A percentile compares a stretch with the other conserved stretches of the same genome.
phyloP scores from a whole-genome alignment of 108 stramenopile genomes.

The Cylindrotheca closterium region DNA sequence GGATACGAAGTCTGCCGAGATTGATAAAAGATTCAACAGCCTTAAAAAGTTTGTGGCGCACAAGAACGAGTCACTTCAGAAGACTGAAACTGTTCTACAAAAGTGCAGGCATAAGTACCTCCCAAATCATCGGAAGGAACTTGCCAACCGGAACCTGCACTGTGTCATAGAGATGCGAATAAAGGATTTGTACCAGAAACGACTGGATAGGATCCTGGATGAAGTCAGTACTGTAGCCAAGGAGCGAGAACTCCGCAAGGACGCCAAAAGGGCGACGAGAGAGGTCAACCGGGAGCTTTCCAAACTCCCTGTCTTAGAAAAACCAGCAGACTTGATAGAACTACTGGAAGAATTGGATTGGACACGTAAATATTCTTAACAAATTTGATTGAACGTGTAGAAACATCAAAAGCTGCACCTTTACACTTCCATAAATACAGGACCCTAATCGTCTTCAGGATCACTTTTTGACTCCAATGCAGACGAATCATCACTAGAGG shows the following conservation, averaged over 20 bases:
- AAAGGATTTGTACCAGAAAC: conserved; percentile 3
- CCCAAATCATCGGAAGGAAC: conserved; percentile 6
- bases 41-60: conserved; percentile 7
- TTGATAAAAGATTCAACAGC: conserved; percentile 11
- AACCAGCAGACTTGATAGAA: conserved; percentile 1
- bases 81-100: conserved; percentile 14
- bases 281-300: conserved; percentile 2
- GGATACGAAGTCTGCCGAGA: conserved; percentile 16
- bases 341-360: background rate
- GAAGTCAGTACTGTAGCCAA: background rate
- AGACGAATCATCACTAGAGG: background rate
- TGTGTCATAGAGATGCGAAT: conserved; percentile 8
- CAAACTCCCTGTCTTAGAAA: background rate
- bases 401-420: too few relatives aligned
- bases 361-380: background rate
- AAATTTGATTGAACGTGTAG: background rate
- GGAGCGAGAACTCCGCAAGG: background rate
- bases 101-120: conserved; percentile 22
- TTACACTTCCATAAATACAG: background rate
- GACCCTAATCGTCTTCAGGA: background rate
- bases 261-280: conserved; percentile 1
- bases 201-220: conserved; percentile 3
- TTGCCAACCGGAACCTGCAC: conserved; percentile 5
- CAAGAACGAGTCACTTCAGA: conserved; percentile 1
- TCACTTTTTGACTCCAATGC: background rate